Evolutionary conservation across 1,284 basidiomycete genomes (phyloP).

Genomic region (Ustilago tritici): DNA sequence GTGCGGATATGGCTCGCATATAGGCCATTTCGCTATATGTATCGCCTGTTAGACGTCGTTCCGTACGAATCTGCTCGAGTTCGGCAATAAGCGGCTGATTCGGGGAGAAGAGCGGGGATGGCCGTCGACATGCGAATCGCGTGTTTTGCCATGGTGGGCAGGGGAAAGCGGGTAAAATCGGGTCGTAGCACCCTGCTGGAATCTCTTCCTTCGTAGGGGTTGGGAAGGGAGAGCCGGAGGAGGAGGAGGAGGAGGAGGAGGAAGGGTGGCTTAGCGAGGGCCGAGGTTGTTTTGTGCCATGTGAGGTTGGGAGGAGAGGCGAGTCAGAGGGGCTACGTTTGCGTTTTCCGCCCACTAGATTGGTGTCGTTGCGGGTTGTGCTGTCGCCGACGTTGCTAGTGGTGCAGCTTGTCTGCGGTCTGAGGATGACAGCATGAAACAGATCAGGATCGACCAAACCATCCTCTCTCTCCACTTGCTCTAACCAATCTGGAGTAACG

Average conservation of each 20-base stretch:
- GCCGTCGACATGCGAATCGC: slow-evolving; percentile 54
- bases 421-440: slow-evolving; percentile 25
- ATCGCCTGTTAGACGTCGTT: slow-evolving; percentile 60
- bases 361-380: not conserved
- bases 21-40: slow-evolving; percentile 61
- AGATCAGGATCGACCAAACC: slow-evolving; percentile 47
- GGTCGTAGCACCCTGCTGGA: slow-evolving; percentile 14
- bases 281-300: not conserved
- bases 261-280: not conserved
- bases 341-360: slow-evolving; percentile 10
- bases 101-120: slow-evolving; percentile 53
- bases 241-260: not conserved
- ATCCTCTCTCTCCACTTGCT: slow-evolving; percentile 14
- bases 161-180: slow-evolving; percentile 11
- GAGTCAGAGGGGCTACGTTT: slow-evolving; percentile 27
- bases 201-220: not conserved
- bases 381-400: not conserved
- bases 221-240: not conserved
- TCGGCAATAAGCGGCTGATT: slow-evolving; percentile 62
- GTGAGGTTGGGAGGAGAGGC: slow-evolving; percentile 17
- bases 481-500: slow-evolving; percentile 36
- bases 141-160: slow-evolving; percentile 47
- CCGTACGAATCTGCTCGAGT: slow-evolving; percentile 60
- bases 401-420: not conserved
- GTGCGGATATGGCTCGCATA: slow-evolving; percentile 59